These are phyloP conservation scores for Corylus americana DNA, from an alignment of 306 rosid species.

Conservation along the genomic window DNA sequence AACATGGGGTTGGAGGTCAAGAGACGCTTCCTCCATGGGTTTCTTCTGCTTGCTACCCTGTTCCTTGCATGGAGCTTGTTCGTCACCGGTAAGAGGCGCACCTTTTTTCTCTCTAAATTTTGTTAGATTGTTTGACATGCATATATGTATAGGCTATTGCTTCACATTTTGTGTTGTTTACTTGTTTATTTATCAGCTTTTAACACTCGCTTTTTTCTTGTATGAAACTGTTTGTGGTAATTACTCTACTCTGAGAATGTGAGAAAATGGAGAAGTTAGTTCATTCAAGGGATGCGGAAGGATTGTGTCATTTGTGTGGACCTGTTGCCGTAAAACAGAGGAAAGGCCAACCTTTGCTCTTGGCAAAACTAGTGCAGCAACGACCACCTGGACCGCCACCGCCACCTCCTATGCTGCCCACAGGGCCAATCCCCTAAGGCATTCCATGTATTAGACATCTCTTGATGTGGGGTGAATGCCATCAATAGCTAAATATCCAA, in stretches of 20 bases:
- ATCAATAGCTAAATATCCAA: too few species aligned
- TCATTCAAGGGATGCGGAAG: not conserved
- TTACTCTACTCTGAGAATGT: not conserved
- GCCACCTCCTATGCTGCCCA: not conserved
- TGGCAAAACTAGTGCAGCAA: too few species aligned
- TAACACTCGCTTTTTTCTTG: not conserved
- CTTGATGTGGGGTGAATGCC: too few species aligned
- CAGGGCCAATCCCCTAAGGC: not conserved
- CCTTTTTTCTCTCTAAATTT: not conserved
- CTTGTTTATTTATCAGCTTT: not conserved
- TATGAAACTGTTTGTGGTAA: not conserved
- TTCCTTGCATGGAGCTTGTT: not conserved
- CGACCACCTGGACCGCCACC: too few species aligned
- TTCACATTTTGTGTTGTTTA: not conserved
- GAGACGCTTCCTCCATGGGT: not conserved
- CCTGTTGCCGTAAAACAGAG: too few species aligned
- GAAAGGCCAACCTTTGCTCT: too few species aligned
- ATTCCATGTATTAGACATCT: too few species aligned
- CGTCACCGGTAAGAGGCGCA: not conserved
- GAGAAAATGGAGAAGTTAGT: not conserved
- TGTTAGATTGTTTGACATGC: not conserved
- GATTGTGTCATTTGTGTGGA: too few species aligned
- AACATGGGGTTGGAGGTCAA: not conserved
- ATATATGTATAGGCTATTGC: not conserved
- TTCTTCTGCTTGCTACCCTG: not conserved